phyloP scores from a whole-genome alignment of 345 rosid genomes.

The Mallotus nudiflorus region DNA sequence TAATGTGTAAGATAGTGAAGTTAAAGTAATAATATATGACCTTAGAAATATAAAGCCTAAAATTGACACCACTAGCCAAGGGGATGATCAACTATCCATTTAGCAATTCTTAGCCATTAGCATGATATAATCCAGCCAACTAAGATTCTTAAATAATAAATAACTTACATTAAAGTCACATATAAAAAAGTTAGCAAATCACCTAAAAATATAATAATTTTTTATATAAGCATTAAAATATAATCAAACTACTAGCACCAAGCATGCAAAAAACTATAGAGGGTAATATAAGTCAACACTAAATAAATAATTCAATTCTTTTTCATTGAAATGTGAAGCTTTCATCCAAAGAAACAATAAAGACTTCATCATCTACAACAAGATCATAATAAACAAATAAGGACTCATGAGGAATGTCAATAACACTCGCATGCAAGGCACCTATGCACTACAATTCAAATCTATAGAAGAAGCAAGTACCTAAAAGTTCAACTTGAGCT shows the following conservation, averaged over 20 bases:
- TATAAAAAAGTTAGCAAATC: not conserved
- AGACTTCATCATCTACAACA: conserved; percentile 65
- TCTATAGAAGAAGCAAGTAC: conserved; percentile 32
- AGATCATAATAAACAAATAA: conserved; percentile 13
- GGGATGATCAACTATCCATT: conserved; percentile 65
- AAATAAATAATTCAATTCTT: conserved; percentile 68
- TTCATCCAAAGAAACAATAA: conserved; percentile 58
- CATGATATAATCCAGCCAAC: conserved; percentile 76
- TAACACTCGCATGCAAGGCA: not conserved
- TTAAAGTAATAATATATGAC: conserved; percentile 18
- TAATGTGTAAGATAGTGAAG: conserved; percentile 1
- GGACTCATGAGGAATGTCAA: conserved; percentile 1
- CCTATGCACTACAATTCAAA: not conserved
- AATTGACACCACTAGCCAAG: conserved; percentile 38
- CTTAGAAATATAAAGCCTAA: conserved; percentile 70
- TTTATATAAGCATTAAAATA: not conserved
- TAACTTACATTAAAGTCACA: conserved; percentile 6
- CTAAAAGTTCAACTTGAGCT: conserved; percentile 70
- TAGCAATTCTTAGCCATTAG: conserved; percentile 41
- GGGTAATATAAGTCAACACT: conserved; percentile 36
- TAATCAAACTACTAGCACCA: conserved; percentile 12
- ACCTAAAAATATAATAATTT: not conserved
- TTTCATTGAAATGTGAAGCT: conserved; percentile 42
- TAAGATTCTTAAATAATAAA: conserved; percentile 70
- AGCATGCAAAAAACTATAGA: not conserved